phyloP scores from a whole-genome alignment of 768 basidiomycete genomes.

The Boletus tylopilopsis region DNA sequence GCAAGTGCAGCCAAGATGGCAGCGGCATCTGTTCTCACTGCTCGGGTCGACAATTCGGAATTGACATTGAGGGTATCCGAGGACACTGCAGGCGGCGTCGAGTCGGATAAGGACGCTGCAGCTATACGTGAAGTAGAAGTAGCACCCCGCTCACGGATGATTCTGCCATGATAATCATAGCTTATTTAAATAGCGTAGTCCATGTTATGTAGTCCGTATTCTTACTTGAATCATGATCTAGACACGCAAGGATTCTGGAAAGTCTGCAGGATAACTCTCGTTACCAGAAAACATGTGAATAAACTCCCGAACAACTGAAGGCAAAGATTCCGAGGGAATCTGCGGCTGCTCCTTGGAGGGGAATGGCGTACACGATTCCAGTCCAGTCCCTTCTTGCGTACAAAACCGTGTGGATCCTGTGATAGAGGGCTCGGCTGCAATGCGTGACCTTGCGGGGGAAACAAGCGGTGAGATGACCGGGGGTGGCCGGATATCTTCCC shows the following conservation, averaged over 20 bases:
- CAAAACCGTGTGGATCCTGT: background rate
- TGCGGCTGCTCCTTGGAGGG: background rate
- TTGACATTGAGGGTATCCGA: slow-evolving; percentile 22
- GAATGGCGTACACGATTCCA: background rate
- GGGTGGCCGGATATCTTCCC: slow-evolving; percentile 2
- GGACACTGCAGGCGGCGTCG: slow-evolving; percentile 9
- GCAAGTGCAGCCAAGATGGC: slow-evolving; percentile 7
- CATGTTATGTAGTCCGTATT: background rate
- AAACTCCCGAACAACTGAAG: slow-evolving; percentile 30
- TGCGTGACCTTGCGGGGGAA: slow-evolving; percentile 22
- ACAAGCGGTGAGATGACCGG: slow-evolving; percentile 26
- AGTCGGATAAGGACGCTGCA: slow-evolving; percentile 17
- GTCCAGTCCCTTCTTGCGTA: slow-evolving; percentile 8
- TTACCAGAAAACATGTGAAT: slow-evolving; percentile 32
- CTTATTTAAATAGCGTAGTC: no score
- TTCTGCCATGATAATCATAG: slow-evolving; percentile 4
- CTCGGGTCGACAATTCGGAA: slow-evolving; percentile 21
- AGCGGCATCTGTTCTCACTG: slow-evolving; percentile 14
- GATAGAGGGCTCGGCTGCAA: background rate
- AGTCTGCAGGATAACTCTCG: slow-evolving; percentile 33
- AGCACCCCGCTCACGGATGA: slow-evolving; percentile 2
- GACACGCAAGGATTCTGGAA: slow-evolving; percentile 29
- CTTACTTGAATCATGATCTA: background rate
- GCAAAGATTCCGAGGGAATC: slow-evolving; percentile 16
- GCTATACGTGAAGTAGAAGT: slow-evolving; percentile 16